Evolutionary conservation across 1,284 basidiomycete species (phyloP).

Genomic region (Hymenochaete sp.): DNA sequence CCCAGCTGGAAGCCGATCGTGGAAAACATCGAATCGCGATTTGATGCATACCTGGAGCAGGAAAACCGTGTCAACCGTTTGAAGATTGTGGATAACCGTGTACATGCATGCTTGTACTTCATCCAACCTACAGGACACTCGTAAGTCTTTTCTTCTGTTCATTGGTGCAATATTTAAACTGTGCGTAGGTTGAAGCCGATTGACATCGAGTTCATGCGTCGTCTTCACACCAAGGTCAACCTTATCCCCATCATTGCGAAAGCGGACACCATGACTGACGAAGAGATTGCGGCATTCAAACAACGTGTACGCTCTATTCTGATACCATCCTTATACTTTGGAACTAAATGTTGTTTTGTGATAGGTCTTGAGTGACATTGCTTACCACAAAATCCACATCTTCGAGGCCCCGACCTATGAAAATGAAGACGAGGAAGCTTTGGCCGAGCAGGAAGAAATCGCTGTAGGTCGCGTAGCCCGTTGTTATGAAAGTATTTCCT

Average conservation of each 20-base stretch:
- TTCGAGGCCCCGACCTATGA: constrained; percentile 95
- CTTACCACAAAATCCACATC: constrained; percentile 89
- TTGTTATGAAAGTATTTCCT: background rate
- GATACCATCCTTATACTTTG: background rate
- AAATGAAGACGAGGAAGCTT: constrained; percentile 93
- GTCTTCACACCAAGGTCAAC: constrained; percentile 93
- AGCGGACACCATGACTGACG: constrained; percentile 92
- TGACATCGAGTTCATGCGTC: constrained; percentile 96
- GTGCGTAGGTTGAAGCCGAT: constrained; percentile 78
- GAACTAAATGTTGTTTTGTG: constrained; percentile 9
- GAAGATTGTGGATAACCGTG: constrained; percentile 82
- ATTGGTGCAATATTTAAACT: constrained; percentile 4
- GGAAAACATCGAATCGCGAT: constrained; percentile 93
- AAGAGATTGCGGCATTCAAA: constrained; percentile 89
- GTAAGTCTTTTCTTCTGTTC: constrained; percentile 42
- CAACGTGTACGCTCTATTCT: constrained; percentile 50
- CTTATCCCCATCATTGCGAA: constrained; percentile 96
- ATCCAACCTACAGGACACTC: constrained; percentile 96
- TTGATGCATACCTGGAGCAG: constrained; percentile 93
- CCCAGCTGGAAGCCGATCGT: constrained; percentile 93
- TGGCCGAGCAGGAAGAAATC: constrained; percentile 93
- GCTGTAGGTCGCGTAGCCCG: constrained; percentile 36
- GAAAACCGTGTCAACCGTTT: constrained; percentile 93
- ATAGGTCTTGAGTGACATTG: constrained; percentile 85
- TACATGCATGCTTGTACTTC: constrained; percentile 94